Evolutionary conservation across 306 rosid genomes (phyloP).

Genomic region (Quercus aquifolioides): DNA sequence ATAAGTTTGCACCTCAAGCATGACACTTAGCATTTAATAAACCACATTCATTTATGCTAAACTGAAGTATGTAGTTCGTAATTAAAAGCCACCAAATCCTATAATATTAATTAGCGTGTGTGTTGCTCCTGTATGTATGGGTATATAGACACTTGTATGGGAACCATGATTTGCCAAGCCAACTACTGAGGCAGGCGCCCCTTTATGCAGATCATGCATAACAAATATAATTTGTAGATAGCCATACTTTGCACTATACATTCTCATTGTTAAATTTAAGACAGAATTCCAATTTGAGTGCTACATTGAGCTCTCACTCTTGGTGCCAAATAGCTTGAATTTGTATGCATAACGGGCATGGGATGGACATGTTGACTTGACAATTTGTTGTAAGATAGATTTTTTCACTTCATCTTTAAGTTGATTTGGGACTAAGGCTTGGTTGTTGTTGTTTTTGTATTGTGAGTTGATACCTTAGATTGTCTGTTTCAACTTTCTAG

Average conservation of each 20-base stretch:
- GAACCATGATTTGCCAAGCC: not conserved
- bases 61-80: not conserved
- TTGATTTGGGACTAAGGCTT: not conserved
- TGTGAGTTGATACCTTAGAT: no score
- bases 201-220: not conserved
- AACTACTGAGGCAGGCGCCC: not conserved
- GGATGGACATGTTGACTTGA: not conserved
- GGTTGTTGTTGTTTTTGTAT: no score
- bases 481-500: not conserved
- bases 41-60: not conserved
- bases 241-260: not conserved
- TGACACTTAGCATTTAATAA: not conserved
- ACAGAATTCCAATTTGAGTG: not conserved
- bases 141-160: not conserved
- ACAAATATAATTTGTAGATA: not conserved
- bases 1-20: conserved; percentile 19
- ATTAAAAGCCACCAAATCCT: not conserved
- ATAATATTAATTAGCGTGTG: not conserved
- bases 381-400: not conserved
- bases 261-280: not conserved
- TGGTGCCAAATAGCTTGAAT: no score
- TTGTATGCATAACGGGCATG: no score
- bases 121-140: not conserved
- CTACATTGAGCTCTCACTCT: not conserved
- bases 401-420: not conserved